Evolutionary conservation across 73 alveolate species (phyloP).

Genomic region (Symbiodinium natans): DNA sequence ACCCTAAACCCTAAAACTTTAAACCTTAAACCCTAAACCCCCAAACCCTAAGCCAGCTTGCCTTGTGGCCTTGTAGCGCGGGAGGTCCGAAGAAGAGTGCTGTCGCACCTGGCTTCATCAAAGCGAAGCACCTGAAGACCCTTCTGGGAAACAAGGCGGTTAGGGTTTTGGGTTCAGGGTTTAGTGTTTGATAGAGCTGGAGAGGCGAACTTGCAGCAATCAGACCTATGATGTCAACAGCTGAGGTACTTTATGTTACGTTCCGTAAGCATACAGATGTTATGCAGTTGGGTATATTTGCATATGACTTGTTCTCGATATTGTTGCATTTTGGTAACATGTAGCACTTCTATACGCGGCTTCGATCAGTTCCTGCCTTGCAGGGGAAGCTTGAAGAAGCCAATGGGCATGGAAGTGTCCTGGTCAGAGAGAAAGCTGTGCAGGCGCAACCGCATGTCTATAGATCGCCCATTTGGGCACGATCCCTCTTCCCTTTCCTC

Average conservation of each 20-base stretch:
- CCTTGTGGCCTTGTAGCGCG: background rate
- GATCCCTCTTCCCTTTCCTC: too few species aligned
- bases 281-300: too few species aligned
- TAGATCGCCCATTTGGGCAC: too few species aligned
- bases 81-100: conserved; percentile 9
- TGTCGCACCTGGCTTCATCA: conserved; percentile 34
- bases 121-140: conserved; percentile 22
- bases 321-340: too few species aligned
- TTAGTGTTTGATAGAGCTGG: background rate
- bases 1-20: too few species aligned
- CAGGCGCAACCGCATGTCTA: background rate
- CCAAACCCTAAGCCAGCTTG: too few species aligned
- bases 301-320: too few species aligned
- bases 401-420: conserved; percentile 61
- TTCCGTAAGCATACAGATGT: background rate
- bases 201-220: background rate
- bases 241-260: background rate
- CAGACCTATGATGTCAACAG: background rate
- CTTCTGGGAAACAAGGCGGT: conserved; percentile 25
- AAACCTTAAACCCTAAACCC: too few species aligned
- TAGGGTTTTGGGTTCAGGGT: background rate
- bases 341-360: too few species aligned
- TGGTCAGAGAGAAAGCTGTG: conserved; percentile 11
- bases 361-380: background rate
- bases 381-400: conserved; percentile 39